Evolutionary conservation across 495 filamentous ascomycete genomes (phyloP).

Genomic region (Xylaria castorea): DNA sequence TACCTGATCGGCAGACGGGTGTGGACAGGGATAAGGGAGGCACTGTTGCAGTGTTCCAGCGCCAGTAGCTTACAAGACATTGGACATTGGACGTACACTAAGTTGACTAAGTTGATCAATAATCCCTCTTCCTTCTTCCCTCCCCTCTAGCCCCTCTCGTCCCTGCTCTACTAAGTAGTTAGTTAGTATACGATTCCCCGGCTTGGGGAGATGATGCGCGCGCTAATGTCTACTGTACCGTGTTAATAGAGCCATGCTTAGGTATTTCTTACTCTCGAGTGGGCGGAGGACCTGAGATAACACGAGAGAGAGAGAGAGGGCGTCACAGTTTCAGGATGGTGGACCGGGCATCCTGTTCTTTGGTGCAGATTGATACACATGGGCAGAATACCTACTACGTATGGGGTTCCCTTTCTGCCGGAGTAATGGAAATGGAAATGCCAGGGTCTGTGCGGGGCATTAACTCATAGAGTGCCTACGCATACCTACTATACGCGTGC

Average conservation of each 20-base stretch:
- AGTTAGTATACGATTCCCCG: neutral
- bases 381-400: too few relatives aligned
- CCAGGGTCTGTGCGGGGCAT: conserved; percentile 5
- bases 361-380: neutral
- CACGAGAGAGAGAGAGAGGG: neutral
- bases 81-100: conserved; percentile 1
- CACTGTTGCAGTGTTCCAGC: conserved; percentile 1
- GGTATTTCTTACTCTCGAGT: neutral
- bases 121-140: neutral
- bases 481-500: neutral
- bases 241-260: neutral
- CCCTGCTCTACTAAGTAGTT: neutral
- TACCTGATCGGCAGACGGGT: conserved; percentile 5
- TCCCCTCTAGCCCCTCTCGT: neutral
- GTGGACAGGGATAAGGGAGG: neutral
- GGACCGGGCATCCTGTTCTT: neutral
- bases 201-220: conserved; percentile 9
- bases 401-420: conserved; percentile 7
- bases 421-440: neutral
- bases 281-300: neutral
- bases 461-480: neutral
- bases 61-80: conserved; percentile 7
- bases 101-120: neutral
- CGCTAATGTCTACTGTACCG: neutral
- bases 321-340: conserved; percentile 20